Evolutionary conservation across 345 rosid species (phyloP).

Genomic region (Schrenkiella parvula): DNA sequence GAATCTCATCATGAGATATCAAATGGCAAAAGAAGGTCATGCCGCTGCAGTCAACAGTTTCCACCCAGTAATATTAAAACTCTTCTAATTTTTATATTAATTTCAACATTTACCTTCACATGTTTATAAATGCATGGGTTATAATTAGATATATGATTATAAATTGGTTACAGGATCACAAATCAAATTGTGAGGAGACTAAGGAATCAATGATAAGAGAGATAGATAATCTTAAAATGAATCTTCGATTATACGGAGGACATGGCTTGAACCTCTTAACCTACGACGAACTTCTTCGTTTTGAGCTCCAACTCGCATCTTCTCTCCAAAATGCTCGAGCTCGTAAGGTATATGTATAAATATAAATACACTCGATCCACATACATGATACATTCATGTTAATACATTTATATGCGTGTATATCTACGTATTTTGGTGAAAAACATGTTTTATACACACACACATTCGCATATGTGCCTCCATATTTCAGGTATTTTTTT

Average conservation of each 20-base stretch:
- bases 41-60: constrained; percentile 18
- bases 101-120: background rate
- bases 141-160: background rate
- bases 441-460: background rate
- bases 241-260: constrained; percentile 12
- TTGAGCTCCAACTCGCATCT: constrained; percentile 13
- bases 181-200: background rate
- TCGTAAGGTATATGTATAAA: constrained; percentile 5
- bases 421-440: background rate
- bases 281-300: constrained; percentile 26
- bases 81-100: background rate
- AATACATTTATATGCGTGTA: background rate
- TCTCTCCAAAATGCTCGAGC: constrained; percentile 16
- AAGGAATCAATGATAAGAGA: constrained; percentile 22
- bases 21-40: constrained; percentile 18
- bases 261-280: background rate
- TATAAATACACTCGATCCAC: background rate
- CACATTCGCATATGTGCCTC: background rate
- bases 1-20: constrained; percentile 25
- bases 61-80: background rate
- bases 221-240: constrained; percentile 15
- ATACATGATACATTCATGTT: background rate
- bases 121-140: background rate
- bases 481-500: background rate
- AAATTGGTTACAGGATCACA: background rate